These are phyloP conservation scores for Saksenaea oblongispora DNA, from an alignment of 371 early-diverging fungal genomes.

Conservation along the genomic window DNA sequence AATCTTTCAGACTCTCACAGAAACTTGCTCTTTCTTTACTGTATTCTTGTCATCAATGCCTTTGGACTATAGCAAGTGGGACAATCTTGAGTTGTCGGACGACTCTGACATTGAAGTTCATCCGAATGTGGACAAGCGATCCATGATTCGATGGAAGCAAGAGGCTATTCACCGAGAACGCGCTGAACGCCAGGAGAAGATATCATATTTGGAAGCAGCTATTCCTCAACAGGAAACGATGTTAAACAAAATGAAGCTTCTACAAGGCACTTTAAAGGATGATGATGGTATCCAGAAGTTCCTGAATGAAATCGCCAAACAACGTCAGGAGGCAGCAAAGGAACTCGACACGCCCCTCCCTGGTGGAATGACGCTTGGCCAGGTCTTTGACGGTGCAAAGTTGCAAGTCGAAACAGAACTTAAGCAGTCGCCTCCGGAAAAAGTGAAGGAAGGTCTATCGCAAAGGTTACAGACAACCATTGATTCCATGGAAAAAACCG, in stretches of 20 bases:
- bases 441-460: slow-evolving; percentile 31
- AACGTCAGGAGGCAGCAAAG: slow-evolving; percentile 29
- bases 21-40: not conserved
- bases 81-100: slow-evolving; percentile 93
- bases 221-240: slow-evolving; percentile 59
- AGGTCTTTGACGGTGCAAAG: slow-evolving; percentile 25
- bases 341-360: slow-evolving; percentile 10
- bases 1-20: not conserved
- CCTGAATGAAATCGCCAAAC: slow-evolving; percentile 30
- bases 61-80: slow-evolving; percentile 94
- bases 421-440: slow-evolving; percentile 14
- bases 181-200: slow-evolving; percentile 77
- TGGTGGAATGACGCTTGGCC: slow-evolving; percentile 7
- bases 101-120: slow-evolving; percentile 96
- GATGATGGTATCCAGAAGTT: slow-evolving; percentile 21
- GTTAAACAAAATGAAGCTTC: slow-evolving; percentile 41
- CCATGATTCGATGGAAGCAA: slow-evolving; percentile 92
- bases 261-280: slow-evolving; percentile 18
- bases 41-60: slow-evolving; percentile 26
- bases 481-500: slow-evolving; percentile 26
- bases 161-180: slow-evolving; percentile 89
- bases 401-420: slow-evolving; percentile 29
- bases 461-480: slow-evolving; percentile 14
- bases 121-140: slow-evolving; percentile 95
- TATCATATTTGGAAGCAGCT: slow-evolving; percentile 63